Evolutionary conservation across 2,329 filamentous ascomycete genomes (phyloP), one percentile per base, ranked within the genome.

Genomic region (Fonsecaea pedrosoi): DNA sequence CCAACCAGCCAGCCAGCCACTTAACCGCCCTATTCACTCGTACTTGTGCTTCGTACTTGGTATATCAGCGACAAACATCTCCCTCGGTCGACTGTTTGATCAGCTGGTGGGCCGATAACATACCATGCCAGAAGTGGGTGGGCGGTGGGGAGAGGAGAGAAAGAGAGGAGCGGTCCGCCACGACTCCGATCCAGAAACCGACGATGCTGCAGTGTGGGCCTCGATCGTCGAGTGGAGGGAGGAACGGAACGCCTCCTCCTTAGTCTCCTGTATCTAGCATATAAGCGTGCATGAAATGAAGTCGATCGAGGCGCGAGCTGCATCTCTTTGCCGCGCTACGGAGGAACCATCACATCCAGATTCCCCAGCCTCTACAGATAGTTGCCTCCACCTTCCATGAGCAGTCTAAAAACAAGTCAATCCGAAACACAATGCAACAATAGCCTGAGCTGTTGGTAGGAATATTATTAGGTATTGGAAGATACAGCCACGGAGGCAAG

Each of bases 401-500:
- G 48, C 4, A 12, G 8, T n/a, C 4, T 21, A 32, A 48, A 48
- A 48, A 8, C 10, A 48, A 12, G 8, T 21, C 42, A 48, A 25
- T 25, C 10, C 2, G 0, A 12, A 48, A 21, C 42, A 48, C n/a
- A 48, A 25, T 13, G 12, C 10, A 32, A 13, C 30, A 15, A 30
- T 8, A 12, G 30, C 6, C 1, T 50, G 15, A 25, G 9, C 45
- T 54, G 21, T 54, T 53, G 32, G 59, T 57, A 61, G 61, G 50
- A 54, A 61, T 67, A 60, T 56, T 64, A 68, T 70, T 67, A 40
- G 68, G 63, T 69, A 62, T 68, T 68, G 60, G 57, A 63, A 68
- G 69, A 71, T 70, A 70, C 67, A 71, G 68, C 69, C 69, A 67
- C 50, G 57, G 68, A 37, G 67, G 66, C 67, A 69, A 68, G 55